phyloP scores from a whole-genome alignment of 345 rosid species.

The Populus euphratica region DNA sequence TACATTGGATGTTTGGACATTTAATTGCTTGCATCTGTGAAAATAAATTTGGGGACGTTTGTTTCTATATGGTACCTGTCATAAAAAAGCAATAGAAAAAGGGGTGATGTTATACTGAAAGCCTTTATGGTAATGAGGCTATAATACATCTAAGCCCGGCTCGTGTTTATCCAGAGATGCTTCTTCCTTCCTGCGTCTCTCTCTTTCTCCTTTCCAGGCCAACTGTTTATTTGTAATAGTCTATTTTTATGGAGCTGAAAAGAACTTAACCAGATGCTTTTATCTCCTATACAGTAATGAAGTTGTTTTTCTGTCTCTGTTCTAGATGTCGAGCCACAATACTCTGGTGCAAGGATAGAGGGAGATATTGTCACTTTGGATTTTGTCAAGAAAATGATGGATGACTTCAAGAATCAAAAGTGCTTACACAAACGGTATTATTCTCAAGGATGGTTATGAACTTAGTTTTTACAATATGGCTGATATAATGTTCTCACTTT shows the following conservation, averaged over 20 bases:
- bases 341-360: slow-evolving; percentile 86
- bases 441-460: slow-evolving; percentile 10
- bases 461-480: slow-evolving; percentile 3
- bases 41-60: too few relatives aligned
- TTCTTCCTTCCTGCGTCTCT: not conserved
- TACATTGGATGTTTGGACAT: too few relatives aligned
- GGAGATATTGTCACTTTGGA: slow-evolving; percentile 82
- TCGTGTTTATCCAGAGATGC: not conserved
- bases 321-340: slow-evolving; percentile 96
- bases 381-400: slow-evolving; percentile 92
- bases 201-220: not conserved
- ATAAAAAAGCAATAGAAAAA: too few relatives aligned
- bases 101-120: not conserved
- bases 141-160: too few relatives aligned
- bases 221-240: too few relatives aligned
- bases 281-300: slow-evolving; percentile 6
- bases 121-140: not conserved
- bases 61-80: too few relatives aligned
- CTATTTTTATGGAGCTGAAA: not conserved
- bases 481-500: slow-evolving; percentile 15
- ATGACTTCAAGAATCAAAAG: slow-evolving; percentile 85
- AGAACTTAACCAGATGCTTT: not conserved
- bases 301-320: slow-evolving; percentile 19
- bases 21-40: too few relatives aligned
- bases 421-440: slow-evolving; percentile 78